Evolutionary conservation across 768 basidiomycete genomes (phyloP).

Genomic region (Amylocystis lapponica): DNA sequence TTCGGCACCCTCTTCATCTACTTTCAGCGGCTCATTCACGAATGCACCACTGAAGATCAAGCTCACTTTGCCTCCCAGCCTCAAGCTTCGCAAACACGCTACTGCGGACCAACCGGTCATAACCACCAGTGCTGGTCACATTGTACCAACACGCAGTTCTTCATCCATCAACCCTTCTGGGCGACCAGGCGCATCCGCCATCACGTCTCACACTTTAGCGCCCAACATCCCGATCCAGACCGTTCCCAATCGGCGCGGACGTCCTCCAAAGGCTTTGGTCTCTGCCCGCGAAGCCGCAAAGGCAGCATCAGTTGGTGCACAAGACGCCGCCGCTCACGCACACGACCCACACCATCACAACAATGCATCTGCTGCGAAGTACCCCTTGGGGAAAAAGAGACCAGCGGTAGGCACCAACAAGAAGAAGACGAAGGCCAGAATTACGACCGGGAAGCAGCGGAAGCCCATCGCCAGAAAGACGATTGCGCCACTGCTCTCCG

Average conservation of each 20-base stretch:
- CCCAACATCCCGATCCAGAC: conserved; percentile 9
- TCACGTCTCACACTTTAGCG: conserved; percentile 9
- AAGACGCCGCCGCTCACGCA: neutral
- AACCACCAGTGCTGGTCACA: neutral
- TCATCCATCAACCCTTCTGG: conserved; percentile 19
- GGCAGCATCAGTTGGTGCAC: conserved; percentile 7
- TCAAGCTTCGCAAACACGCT: conserved; percentile 25
- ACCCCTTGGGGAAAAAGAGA: neutral
- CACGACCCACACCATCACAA: neutral
- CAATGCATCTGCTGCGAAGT: conserved; percentile 3
- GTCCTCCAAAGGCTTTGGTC: conserved; percentile 45
- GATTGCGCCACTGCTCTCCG: too few species aligned
- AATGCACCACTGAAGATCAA: conserved; percentile 58
- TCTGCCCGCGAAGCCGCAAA: conserved; percentile 30
- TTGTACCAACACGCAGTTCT: conserved; percentile 1
- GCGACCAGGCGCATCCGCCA: conserved; percentile 19
- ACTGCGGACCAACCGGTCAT: neutral
- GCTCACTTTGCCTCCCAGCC: conserved; percentile 55
- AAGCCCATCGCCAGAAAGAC: too few species aligned
- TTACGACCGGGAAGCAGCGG: conserved; percentile 31
- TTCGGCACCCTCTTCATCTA: conserved; percentile 28
- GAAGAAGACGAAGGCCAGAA: conserved; percentile 27
- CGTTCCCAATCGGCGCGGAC: conserved; percentile 45
- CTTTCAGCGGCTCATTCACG: conserved; percentile 30
- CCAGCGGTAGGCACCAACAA: neutral